A percentile compares a stretch with the other conserved stretches of the same genome.
Evolutionary conservation across 148 eudicot species (phyloP).

Genomic region (Cornus florida): DNA sequence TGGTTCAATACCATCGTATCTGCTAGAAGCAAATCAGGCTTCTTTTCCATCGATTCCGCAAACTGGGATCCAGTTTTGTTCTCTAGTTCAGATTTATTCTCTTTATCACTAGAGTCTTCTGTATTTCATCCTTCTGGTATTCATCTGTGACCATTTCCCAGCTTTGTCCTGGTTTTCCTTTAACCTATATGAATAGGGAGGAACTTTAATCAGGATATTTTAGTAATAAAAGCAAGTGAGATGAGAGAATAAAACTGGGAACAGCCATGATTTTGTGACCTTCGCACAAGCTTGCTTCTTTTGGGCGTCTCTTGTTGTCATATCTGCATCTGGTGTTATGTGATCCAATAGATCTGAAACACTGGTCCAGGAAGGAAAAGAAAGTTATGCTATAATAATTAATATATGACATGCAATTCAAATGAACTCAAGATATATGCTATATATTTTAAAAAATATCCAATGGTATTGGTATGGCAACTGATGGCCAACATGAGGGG

Average conservation of each 20-base stretch:
- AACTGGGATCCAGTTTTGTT: slow-evolving; percentile 38
- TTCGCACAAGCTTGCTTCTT: slow-evolving; percentile 94
- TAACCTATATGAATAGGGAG: slow-evolving; percentile 44
- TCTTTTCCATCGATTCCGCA: slow-evolving; percentile 40
- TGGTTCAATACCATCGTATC: slow-evolving; percentile 30
- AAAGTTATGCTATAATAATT: background rate
- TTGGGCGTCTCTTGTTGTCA: slow-evolving; percentile 86
- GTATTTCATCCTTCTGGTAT: slow-evolving; percentile 45
- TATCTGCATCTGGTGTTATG: slow-evolving; percentile 85
- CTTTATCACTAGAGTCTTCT: slow-evolving; percentile 63
- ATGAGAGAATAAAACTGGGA: slow-evolving; percentile 12
- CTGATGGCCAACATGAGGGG: background rate
- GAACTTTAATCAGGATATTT: slow-evolving; percentile 12
- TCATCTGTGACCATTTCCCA: slow-evolving; percentile 49
- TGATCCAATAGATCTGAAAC: slow-evolving; percentile 93
- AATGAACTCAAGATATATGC: background rate
- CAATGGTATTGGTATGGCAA: background rate
- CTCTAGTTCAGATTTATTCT: slow-evolving; percentile 43
- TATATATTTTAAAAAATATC: background rate
- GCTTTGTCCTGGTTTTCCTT: slow-evolving; percentile 60
- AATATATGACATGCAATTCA: background rate
- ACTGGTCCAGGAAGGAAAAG: slow-evolving; percentile 42
- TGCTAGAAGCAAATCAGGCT: slow-evolving; percentile 21
- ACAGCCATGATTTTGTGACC: slow-evolving; percentile 35
- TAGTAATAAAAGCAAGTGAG: background rate